Percentiles rank a stretch among this genome's conserved stretches.
Evolutionary conservation across 805 yeast genomes (phyloP).

Genomic region (Candida ovalis): DNA sequence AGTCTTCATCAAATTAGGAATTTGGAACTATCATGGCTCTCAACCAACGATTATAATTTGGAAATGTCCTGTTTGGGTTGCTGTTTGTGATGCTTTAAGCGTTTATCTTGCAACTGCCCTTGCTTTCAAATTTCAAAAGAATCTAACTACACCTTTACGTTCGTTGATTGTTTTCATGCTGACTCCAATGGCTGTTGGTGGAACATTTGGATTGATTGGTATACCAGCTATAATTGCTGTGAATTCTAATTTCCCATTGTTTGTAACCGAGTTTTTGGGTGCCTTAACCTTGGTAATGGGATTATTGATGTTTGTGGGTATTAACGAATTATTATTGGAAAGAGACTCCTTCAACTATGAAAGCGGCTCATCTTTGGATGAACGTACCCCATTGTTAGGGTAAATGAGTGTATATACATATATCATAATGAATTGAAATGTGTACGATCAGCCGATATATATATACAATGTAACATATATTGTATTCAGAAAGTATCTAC

Average conservation of each 20-base stretch:
- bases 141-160: not conserved
- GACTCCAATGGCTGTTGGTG: slow-evolving; percentile 1
- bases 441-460: too few species aligned
- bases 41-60: not conserved
- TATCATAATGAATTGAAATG: too few species aligned
- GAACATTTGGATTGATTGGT: not conserved
- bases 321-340: not conserved
- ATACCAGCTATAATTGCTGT: not conserved
- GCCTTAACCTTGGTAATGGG: not conserved
- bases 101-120: not conserved
- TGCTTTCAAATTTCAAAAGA: not conserved
- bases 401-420: not conserved
- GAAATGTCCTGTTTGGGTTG: not conserved
- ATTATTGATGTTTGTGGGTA: not conserved
- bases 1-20: not conserved
- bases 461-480: too few species aligned
- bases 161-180: not conserved
- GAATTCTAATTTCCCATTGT: not conserved
- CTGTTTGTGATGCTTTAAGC: not conserved
- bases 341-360: not conserved
- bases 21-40: not conserved
- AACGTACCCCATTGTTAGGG: not conserved
- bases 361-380: not conserved
- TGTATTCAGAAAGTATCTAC: too few species aligned
- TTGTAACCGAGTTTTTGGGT: not conserved